Evolutionary conservation across 164 flowering plant species (phyloP).

Genomic region (Warburgia ugandensis): DNA sequence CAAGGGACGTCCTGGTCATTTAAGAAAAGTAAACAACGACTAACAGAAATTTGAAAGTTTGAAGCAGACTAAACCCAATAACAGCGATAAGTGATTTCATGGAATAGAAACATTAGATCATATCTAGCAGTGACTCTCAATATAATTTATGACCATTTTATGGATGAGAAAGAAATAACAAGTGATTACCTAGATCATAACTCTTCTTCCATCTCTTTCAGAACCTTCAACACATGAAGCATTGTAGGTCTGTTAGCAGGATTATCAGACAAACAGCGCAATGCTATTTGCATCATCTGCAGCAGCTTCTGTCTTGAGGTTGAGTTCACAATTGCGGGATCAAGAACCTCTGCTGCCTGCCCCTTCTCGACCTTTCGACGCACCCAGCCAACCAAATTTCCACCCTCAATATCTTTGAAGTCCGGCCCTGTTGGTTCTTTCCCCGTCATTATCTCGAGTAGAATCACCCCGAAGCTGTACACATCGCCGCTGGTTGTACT

Average conservation of each 20-base stretch:
- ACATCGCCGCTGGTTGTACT: constrained; percentile 70
- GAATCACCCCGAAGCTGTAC: constrained; percentile 74
- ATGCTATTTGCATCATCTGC: constrained; percentile 43
- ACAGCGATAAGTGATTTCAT: background rate
- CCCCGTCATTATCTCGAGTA: constrained; percentile 72
- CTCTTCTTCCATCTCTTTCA: constrained; percentile 38
- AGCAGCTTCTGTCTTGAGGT: constrained; percentile 53
- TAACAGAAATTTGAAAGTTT: no score
- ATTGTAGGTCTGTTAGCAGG: constrained; percentile 64
- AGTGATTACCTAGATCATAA: no score
- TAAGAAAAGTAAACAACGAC: no score
- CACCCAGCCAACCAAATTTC: constrained; percentile 81
- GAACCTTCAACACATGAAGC: constrained; percentile 47
- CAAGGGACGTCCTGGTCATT: no score
- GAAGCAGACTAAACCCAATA: background rate
- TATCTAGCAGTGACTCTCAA: background rate
- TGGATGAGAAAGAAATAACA: no score
- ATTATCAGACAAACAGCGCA: constrained; percentile 45
- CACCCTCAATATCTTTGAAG: constrained; percentile 70
- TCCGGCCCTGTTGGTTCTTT: constrained; percentile 80
- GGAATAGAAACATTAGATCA: background rate
- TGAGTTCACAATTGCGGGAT: constrained; percentile 30
- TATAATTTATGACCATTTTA: no score
- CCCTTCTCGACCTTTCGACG: constrained; percentile 47
- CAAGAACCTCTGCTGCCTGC: constrained; percentile 50